Evolutionary conservation across 164 flowering plant species (phyloP), one percentile per base, ranked within the genome.

Genomic region (Hamamelis virginiana): DNA sequence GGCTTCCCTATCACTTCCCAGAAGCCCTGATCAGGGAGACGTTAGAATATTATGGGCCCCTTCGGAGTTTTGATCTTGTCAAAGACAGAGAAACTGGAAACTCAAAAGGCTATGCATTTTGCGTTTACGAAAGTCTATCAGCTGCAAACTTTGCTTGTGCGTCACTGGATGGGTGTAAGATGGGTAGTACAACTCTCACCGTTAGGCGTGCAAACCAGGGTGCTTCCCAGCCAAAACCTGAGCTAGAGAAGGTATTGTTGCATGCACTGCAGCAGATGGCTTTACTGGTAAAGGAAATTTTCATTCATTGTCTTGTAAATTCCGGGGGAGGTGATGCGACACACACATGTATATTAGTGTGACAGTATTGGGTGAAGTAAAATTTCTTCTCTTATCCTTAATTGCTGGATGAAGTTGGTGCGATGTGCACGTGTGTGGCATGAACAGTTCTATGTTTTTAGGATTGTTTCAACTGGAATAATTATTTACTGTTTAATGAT

Each of bases 81-180:
- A 96, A 96, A 76, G 99, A 96, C 73, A 80, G 99, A 74, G 99
- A 96, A 84, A 96, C 99, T 5, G 98, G 99, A 60, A 96, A 96
- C 68, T 96, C 99, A 5, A 96, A 96, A 81, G 98, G 99, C 69
- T 96, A 96, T 80, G 99, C 99, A 5, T 96, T 96, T 72, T 96
- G 99, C 80, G 98, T 96, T 27, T 96, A 96, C 68, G 94, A 91
- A 76, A 98, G 93, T 76, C 83, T 89, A 5, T 78, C 97, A 18
- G 99, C 93, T 63, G 93, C 98, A 6, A 98, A 91, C 68, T 90
- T 93, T 66, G 99, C 98, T 59, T 96, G 99, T 84, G 96, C 92
- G 43, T 98, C 99, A 67, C 82, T 96, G 8, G 93, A 96, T 82
- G 98, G 99, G 60, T 93, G 93, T 11, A 93, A 93, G 71, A 96